phyloP scores from a whole-genome alignment of 169 alveolate genomes.

The Plasmodium gaboni region DNA sequence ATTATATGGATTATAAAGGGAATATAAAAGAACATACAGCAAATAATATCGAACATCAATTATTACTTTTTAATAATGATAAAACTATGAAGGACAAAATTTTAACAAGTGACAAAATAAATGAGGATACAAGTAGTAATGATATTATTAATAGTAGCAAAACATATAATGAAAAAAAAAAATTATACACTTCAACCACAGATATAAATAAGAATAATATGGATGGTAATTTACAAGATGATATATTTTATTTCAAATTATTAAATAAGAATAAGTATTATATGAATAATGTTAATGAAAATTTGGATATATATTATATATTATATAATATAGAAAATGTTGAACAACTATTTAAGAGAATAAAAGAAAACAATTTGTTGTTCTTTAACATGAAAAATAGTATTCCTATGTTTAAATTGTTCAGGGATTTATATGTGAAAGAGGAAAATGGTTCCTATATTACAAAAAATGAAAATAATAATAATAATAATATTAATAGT shows the following conservation, averaged over 20 bases:
- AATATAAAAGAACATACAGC: slow-evolving; percentile 5
- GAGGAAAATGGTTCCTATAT: no score
- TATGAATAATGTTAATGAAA: neutral
- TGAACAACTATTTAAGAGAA: slow-evolving; percentile 17
- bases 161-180: neutral
- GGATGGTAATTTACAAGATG: neutral
- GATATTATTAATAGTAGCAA: neutral
- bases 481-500: no score
- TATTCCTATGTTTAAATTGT: neutral
- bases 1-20: neutral
- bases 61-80: slow-evolving; percentile 5
- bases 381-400: neutral
- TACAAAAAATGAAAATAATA: no score
- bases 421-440: no score
- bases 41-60: neutral
- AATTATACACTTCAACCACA: no score
- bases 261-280: neutral
- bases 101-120: neutral
- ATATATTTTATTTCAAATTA: neutral
- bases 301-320: neutral
- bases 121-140: neutral
- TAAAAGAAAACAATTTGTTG: neutral
- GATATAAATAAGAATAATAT: neutral
- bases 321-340: neutral
- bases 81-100: neutral